Percentiles rank a stretch among this genome's conserved stretches.
Conservation (phyloP, 2,329 filamentous ascomycete genomes). For the Pyricularia grisea region DNA sequence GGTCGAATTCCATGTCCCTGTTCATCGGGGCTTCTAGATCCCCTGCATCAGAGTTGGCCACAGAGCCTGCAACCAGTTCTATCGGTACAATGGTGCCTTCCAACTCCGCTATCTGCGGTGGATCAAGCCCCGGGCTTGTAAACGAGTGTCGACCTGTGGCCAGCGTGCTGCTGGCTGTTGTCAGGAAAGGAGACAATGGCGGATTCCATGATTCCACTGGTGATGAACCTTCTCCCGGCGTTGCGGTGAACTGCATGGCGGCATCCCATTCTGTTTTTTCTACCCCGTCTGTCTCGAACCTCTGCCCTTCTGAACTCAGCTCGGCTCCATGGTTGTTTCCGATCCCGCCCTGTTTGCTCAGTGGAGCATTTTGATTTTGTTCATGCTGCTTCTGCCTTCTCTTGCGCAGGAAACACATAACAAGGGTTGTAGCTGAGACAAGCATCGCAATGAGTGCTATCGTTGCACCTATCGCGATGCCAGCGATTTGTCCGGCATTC, state of each 20-base stretch:
- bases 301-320: neutral
- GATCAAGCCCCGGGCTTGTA: neutral
- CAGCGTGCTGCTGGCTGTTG: neutral
- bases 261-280: neutral
- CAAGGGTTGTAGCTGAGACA: constrained; percentile 3
- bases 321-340: neutral
- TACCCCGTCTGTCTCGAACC: neutral
- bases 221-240: neutral
- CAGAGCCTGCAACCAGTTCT: neutral
- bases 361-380: neutral
- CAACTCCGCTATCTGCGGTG: neutral
- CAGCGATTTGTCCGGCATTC: constrained; percentile 30
- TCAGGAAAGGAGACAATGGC: neutral
- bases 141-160: neutral
- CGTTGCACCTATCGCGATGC: constrained; percentile 30
- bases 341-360: neutral
- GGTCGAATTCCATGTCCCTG: neutral
- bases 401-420: neutral
- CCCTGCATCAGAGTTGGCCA: neutral
- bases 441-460: constrained; percentile 18
- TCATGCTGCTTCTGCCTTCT: neutral
- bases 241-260: neutral
- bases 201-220: neutral
- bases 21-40: neutral
- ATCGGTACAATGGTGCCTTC: neutral